Base-by-base conservation (phyloP, 495 filamentous ascomycete genomes). In the Penicillium egyptiacum region DNA sequence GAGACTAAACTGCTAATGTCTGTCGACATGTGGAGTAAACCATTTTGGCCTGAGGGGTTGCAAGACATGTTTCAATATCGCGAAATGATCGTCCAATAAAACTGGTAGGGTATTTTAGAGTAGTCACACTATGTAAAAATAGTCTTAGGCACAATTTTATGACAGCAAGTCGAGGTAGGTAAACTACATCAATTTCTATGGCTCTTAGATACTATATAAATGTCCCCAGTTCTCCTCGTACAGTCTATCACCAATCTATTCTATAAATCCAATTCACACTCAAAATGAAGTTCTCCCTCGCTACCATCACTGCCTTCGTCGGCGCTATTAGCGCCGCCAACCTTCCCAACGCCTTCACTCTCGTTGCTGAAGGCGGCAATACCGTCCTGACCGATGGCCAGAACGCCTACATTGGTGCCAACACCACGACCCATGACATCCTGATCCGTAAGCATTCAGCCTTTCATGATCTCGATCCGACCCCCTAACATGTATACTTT, bases 231-330 rank as follows among this genome's bases (percentile, higher is more conserved):
- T n/a, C 33, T 30, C 11, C 33, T 16, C 14, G 2, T 5, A 37
- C n/a, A 37, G 33, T 37, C 14, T 35, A 35, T 16, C 33, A 16
- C 12, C 12, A 37, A n/a, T 37, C 33, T 37, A 37, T 5, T 37
- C 14, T 37, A 31, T 0, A 43, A 46, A 11, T 35, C 16, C 16
- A 17, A 17, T 26, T 22, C 20, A 42, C 9, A 30, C 23, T 50
- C 47, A 67, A 45, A 61, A 71, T 73, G 70, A 73, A 71, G 53
- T 67, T 73, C 63, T 63, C 66, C 19, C 37, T 71, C 28, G 61
- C 67, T 48, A 46, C 68, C 19, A 37, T 68, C 50, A 58, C 66
- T 33, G 60, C 56, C 47, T 63, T 71, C 41, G 60, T 58, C 60
- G 58, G 63, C 52, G 65, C 68, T 46, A 47, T 64, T 50, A 44